Conservation (phyloP, 1,284 basidiomycete genomes). For the Rhodotorula mucilaginosa region DNA sequence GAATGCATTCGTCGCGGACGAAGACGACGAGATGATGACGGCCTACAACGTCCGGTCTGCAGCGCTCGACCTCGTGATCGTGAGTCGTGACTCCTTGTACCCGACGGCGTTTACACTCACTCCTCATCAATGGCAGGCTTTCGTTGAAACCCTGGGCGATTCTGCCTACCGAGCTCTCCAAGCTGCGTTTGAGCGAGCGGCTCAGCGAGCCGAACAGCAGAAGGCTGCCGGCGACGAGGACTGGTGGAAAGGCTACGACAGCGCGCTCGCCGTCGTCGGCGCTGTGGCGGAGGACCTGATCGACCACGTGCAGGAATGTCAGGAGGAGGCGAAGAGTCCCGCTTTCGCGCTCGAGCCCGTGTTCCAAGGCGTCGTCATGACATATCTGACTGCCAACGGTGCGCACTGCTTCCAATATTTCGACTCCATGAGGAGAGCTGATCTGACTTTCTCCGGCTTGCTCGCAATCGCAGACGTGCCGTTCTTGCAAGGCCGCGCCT, state of each 20-base stretch:
- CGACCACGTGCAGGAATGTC: constrained; percentile 72
- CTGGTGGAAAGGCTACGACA: constrained; percentile 45
- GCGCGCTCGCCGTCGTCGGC: constrained; percentile 73
- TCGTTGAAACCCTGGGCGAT: constrained; percentile 66
- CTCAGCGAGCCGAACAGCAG: constrained; percentile 58
- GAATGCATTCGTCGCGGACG: constrained; percentile 89
- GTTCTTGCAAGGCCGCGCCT: constrained; percentile 89
- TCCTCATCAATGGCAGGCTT: constrained; percentile 54
- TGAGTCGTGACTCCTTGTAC: constrained; percentile 47
- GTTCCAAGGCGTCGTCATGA: constrained; percentile 74
- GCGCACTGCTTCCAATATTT: constrained; percentile 31
- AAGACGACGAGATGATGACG: constrained; percentile 81
- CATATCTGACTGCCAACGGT: constrained; percentile 67
- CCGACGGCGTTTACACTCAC: neutral
- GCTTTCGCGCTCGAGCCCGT: constrained; percentile 74
- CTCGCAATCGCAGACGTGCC: constrained; percentile 61
- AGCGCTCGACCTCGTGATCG: constrained; percentile 76
- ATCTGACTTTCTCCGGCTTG: neutral
- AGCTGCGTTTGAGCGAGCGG: constrained; percentile 58
- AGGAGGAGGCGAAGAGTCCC: constrained; percentile 58
- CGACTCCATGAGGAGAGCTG: neutral
- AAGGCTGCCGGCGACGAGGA: constrained; percentile 47
- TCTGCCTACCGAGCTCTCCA: constrained; percentile 63
- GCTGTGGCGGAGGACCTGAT: constrained; percentile 73
- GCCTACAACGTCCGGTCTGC: constrained; percentile 75